Evolutionary conservation across 1,139 yeast species (phyloP).

Genomic region (Eremothecium gossypii): DNA sequence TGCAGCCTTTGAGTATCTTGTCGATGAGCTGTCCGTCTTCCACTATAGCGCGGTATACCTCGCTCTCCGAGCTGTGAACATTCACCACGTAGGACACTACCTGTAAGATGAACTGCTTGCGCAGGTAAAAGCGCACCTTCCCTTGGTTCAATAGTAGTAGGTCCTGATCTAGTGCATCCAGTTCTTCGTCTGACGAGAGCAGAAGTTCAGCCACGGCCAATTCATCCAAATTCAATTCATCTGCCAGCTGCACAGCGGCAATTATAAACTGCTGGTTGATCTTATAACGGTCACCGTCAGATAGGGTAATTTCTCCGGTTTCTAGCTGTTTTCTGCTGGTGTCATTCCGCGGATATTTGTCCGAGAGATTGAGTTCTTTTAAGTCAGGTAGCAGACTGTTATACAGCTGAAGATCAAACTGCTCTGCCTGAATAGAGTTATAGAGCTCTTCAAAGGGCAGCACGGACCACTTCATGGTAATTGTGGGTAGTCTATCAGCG

Average conservation of each 20-base stretch:
- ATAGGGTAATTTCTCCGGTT: slow-evolving; percentile 42
- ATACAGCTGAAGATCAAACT: slow-evolving; percentile 17
- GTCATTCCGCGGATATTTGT: slow-evolving; percentile 35
- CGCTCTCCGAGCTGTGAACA: slow-evolving; percentile 21
- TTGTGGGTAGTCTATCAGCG: not conserved
- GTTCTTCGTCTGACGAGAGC: slow-evolving; percentile 32
- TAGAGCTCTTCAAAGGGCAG: slow-evolving; percentile 22
- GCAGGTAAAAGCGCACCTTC: slow-evolving; percentile 55
- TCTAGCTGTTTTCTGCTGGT: slow-evolving; percentile 47
- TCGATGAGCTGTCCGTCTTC: slow-evolving; percentile 29
- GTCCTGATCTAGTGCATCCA: slow-evolving; percentile 41
- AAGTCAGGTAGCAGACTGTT: slow-evolving; percentile 22
- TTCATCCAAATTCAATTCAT: slow-evolving; percentile 63
- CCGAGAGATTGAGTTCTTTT: slow-evolving; percentile 19
- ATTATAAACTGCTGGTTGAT: slow-evolving; percentile 46
- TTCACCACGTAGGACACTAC: slow-evolving; percentile 51
- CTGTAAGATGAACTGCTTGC: slow-evolving; percentile 65
- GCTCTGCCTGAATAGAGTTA: slow-evolving; percentile 21
- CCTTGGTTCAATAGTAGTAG: slow-evolving; percentile 57
- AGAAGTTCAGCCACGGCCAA: slow-evolving; percentile 48
- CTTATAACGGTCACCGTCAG: slow-evolving; percentile 39
- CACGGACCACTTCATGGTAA: slow-evolving; percentile 21
- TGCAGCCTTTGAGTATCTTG: slow-evolving; percentile 45
- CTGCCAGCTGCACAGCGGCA: slow-evolving; percentile 43
- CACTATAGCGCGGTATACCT: slow-evolving; percentile 19